These are phyloP conservation scores for Groenewaldozyma sp. DNA, from an alignment of 1,139 yeast species.

Conservation along the genomic window DNA sequence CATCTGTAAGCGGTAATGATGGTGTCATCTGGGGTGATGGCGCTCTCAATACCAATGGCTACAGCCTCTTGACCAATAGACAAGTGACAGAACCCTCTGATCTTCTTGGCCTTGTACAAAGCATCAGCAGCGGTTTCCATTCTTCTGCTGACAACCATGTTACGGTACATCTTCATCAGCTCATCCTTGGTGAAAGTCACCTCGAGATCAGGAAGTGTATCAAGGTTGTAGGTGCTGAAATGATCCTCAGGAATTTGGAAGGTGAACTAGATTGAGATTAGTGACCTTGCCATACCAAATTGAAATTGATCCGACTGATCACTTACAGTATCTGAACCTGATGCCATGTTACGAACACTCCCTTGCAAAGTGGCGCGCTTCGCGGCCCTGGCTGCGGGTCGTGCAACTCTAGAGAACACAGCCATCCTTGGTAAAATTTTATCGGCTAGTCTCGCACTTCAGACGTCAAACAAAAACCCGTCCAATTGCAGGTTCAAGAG, in stretches of 20 bases:
- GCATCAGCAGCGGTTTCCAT: constrained; percentile 99
- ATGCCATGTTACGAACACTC: neutral
- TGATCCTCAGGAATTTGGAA: constrained; percentile 64
- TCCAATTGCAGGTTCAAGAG: too few species aligned
- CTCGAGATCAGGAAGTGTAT: constrained; percentile 47
- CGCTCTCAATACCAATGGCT: constrained; percentile 96
- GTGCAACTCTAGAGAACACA: too few species aligned
- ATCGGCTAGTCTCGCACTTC: too few species aligned
- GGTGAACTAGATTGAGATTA: constrained; percentile 20
- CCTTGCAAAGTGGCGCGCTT: too few species aligned
- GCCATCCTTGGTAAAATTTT: too few species aligned
- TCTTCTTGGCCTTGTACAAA: constrained; percentile 93
- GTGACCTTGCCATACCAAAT: too few species aligned
- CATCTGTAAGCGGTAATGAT: constrained; percentile 96
- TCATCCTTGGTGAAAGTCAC: constrained; percentile 74
- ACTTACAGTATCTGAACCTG: neutral
- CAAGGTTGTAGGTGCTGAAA: constrained; percentile 77
- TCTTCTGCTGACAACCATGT: constrained; percentile 86
- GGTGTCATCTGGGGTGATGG: constrained; percentile 75
- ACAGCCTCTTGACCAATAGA: constrained; percentile 99
- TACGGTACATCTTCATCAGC: constrained; percentile 88
- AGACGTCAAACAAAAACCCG: too few species aligned
- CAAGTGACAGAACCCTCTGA: constrained; percentile 97
- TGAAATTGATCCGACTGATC: too few species aligned
- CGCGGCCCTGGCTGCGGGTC: too few species aligned